Base-by-base conservation (phyloP, 192 early-diverging fungal species). In the Gonapodya sp. region DNA sequence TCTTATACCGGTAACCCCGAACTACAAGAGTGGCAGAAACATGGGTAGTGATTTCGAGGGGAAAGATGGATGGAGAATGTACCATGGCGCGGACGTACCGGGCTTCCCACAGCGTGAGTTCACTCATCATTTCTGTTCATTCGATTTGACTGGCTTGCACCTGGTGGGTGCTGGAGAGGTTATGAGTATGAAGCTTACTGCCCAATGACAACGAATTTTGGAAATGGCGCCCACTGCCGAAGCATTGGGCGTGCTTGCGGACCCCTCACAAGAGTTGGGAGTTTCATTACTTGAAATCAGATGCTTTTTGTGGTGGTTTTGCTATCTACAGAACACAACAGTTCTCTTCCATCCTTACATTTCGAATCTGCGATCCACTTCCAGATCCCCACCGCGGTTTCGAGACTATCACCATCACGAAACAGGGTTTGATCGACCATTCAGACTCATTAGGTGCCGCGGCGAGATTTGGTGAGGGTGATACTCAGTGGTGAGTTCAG, bases 341-440 rank as follows among this genome's bases (percentile, higher is more conserved):
- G n/a, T n/a, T n/a, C n/a, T n/a, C n/a, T n/a, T n/a, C n/a, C n/a
- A n/a, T n/a, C n/a, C n/a, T n/a, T n/a, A n/a, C n/a, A n/a, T n/a
- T n/a, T n/a, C 46, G 8, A 8, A 64, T 24, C 46, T 64, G 8
- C 46, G 8, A 64, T 24, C 8, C 46, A 24, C 24, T 16, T 24
- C 8, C 46, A 64, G 88, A 91, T 79, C 90, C 90, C 0, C 90
- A 90, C 46, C 84, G 90, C 14, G 91, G 91, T 0, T 93, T 93
- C 83, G 91, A 93, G 80, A 93, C 92, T 18, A 87, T 92, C 16
- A 93, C 91, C 0, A 89, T 87, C 84, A 89, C 91, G 84, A 79
- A 92, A 31, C 80, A 88, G 75, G 92, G 92, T 31, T 81, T 81
- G 32, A 81, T 92, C 77, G 79, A 86, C 35, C 91, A 93, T 82